A percentile compares a stretch with the other conserved stretches of the same genome.
These are phyloP conservation scores for Heimioporus sp. DNA, from an alignment of 768 basidiomycete genomes.

Conservation along the genomic window DNA sequence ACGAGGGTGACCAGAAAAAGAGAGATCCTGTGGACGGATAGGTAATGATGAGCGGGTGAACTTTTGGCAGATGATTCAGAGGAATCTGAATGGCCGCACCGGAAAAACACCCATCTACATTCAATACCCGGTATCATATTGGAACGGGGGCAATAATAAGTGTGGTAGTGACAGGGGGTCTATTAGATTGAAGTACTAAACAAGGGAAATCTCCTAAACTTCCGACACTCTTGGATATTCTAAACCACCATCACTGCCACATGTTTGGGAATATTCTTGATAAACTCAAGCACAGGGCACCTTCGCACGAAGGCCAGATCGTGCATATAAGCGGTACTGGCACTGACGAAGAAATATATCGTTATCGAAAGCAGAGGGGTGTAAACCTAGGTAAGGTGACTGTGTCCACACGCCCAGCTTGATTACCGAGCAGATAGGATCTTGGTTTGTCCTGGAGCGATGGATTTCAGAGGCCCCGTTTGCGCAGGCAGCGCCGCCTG, in stretches of 20 bases:
- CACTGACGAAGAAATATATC: constrained; percentile 35
- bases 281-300: constrained; percentile 12
- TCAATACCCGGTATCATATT: too few species aligned
- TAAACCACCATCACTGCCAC: not conserved
- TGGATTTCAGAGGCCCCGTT: constrained; percentile 72
- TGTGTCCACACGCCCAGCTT: not conserved
- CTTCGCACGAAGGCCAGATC: constrained; percentile 1
- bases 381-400: constrained; percentile 66
- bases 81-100: too few species aligned
- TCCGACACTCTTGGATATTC: not conserved
- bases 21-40: too few species aligned
- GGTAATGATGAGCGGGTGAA: too few species aligned
- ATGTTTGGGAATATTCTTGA: constrained; percentile 11
- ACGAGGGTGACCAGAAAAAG: too few species aligned
- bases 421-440: constrained; percentile 42
- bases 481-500: constrained; percentile 47
- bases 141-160: too few species aligned
- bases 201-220: too few species aligned
- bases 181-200: too few species aligned
- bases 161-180: not conserved
- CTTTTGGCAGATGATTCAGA: too few species aligned
- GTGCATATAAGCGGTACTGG: constrained; percentile 5
- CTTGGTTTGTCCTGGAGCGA: constrained; percentile 76
- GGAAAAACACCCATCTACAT: too few species aligned
- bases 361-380: constrained; percentile 74